Conservation (phyloP, 352 stramenopile species). For the Phytophthora hybrid region DNA sequence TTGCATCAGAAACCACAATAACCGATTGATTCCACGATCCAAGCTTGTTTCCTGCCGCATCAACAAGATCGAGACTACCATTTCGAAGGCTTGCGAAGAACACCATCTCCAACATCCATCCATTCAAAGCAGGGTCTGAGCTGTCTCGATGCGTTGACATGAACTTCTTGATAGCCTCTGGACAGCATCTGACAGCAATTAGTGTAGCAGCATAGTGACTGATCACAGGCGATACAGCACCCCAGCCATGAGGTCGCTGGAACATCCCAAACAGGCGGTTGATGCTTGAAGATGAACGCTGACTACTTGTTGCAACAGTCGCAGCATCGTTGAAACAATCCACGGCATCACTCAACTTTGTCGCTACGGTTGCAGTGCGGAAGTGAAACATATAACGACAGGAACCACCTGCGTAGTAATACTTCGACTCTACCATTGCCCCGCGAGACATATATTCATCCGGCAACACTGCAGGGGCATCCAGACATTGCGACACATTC, state of each 20-base stretch:
- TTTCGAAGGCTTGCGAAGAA: conserved; percentile 30
- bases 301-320: background rate
- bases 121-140: conserved; percentile 7
- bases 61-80: background rate
- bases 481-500: conserved; percentile 12
- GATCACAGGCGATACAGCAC: background rate
- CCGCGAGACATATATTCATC: conserved; percentile 12
- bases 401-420: conserved; percentile 27
- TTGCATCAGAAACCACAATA: conserved; percentile 13
- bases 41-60: conserved; percentile 12
- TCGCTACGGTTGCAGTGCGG: background rate
- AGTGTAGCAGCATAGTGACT: conserved; percentile 9
- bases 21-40: background rate
- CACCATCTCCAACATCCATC: conserved; percentile 26
- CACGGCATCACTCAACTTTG: conserved; percentile 9
- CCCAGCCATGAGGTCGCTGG: background rate
- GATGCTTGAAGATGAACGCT: conserved; percentile 5
- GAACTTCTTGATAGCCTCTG: conserved; percentile 14
- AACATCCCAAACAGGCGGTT: conserved; percentile 14
- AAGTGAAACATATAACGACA: conserved; percentile 30
- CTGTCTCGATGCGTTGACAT: conserved; percentile 4
- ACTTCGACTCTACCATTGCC: conserved; percentile 23
- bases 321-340: conserved; percentile 7
- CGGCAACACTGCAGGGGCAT: conserved; percentile 1
- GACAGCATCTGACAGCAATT: conserved; percentile 16